Base-by-base conservation (phyloP, 345 rosid genomes). In the Camelina laxa region DNA sequence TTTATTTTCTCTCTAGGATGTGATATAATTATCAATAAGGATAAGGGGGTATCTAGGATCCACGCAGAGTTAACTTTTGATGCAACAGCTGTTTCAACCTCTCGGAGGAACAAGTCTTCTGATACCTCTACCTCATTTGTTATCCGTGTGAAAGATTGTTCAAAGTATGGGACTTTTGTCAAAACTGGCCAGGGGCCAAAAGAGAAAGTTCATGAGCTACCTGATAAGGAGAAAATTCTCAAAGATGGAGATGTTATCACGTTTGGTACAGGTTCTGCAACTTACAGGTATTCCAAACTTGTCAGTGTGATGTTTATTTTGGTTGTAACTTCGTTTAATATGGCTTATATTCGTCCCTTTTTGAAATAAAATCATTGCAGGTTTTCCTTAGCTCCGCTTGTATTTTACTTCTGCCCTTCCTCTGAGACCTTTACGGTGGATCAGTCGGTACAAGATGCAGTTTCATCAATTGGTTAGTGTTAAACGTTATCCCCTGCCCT, bases 121-220 rank as follows among this genome's bases (percentile, higher is more conserved):
- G 50, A 60, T 1, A 6, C 61, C 57, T 56, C 84, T n/a, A n/a
- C n/a, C 55, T 57, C 84, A 36, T 83, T 85, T 49, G 60, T 74
- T 33, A 83, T 85, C 68, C 78, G 81, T 73, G 78, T 94, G 30
- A 86, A 82, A 83, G 97, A 92, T 83, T 86, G 85, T 65, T 94
- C 98, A 1, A 94, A 92, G 65, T 94, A 91, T 77, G 98, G 98
- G 48, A 94, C 98, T 6, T 87, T 87, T 79, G 41, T 94, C 69
- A 86, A 74, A 75, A 86, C 72, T 63, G 73, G 68, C 73, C 80
- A 54, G 51, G 90, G 63, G 16, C 62, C 80, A 13, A 87, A 76
- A 56, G 80, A 81, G 24, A 94, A 90, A 79, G 84, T 88, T 49
- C 90, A 89, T 22, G 88, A 91, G 63, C 80, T 88, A 44, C 87